phyloP scores from a whole-genome alignment of 371 early-diverging fungal genomes.

The Actinomortierella wolfii region DNA sequence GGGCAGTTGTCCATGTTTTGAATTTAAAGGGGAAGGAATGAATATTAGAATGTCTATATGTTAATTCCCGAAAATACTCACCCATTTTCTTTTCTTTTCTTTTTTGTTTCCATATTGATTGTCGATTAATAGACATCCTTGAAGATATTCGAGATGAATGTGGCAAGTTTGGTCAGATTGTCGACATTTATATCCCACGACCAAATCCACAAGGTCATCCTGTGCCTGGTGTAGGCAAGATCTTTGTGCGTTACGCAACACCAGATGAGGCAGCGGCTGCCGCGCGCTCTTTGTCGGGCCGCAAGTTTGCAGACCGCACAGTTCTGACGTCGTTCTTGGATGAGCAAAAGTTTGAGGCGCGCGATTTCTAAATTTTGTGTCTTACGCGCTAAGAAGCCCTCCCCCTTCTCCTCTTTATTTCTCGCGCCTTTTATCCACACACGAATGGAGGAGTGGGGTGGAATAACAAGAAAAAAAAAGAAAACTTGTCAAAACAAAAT shows the following conservation, averaged over 20 bases:
- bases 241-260: conserved; percentile 80
- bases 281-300: conserved; percentile 87
- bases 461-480: conserved; percentile 1
- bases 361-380: conserved; percentile 66
- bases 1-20: neutral
- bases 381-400: neutral
- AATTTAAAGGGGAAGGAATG: conserved; percentile 2
- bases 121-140: conserved; percentile 72
- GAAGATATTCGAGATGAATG: conserved; percentile 94
- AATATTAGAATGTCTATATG: neutral
- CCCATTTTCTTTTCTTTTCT: neutral
- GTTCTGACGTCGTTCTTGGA: conserved; percentile 88
- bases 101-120: conserved; percentile 7
- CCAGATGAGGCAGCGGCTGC: conserved; percentile 69
- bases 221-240: conserved; percentile 87
- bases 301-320: conserved; percentile 92
- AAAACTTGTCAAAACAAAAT: too few relatives aligned
- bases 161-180: conserved; percentile 81
- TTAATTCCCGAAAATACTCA: too few relatives aligned
- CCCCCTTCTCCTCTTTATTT: neutral
- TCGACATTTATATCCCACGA: conserved; percentile 85
- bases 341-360: conserved; percentile 66
- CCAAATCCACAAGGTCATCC: conserved; percentile 58
- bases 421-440: too few relatives aligned
- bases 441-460: neutral